These are phyloP conservation scores for Didymella segeticola DNA, from an alignment of 2,329 filamentous ascomycete species.

Conservation along the genomic window DNA sequence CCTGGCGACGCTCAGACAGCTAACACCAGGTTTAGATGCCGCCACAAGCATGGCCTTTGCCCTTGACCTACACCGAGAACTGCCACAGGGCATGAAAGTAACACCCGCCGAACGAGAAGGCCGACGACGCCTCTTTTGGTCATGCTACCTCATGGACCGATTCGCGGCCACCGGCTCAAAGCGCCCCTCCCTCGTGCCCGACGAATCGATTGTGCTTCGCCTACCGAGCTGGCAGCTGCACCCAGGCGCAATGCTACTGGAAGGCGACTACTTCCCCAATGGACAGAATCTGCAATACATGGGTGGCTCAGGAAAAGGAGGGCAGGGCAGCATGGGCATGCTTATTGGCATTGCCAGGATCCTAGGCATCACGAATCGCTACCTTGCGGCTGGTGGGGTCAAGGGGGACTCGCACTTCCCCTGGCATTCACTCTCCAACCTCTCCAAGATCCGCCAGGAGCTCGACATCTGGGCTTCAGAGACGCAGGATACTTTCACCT, in stretches of 20 bases:
- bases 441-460: constrained; percentile 86
- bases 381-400: constrained; percentile 82
- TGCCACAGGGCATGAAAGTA: constrained; percentile 67
- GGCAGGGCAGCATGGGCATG: constrained; percentile 78
- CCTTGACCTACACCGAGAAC: constrained; percentile 79
- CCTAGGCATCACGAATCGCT: constrained; percentile 81
- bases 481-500: constrained; percentile 79
- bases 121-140: constrained; percentile 84
- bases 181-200: constrained; percentile 78
- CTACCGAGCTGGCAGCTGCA: constrained; percentile 76
- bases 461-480: constrained; percentile 85
- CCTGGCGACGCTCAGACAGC: neutral
- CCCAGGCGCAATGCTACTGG: constrained; percentile 66
- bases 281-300: constrained; percentile 79
- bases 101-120: constrained; percentile 75
- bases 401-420: constrained; percentile 91
- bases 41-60: constrained; percentile 84
- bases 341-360: constrained; percentile 85
- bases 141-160: constrained; percentile 85
- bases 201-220: constrained; percentile 76
- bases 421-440: constrained; percentile 84
- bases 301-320: constrained; percentile 71
- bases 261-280: constrained; percentile 82
- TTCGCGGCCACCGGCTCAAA: constrained; percentile 83
- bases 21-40: constrained; percentile 61